Conservation (phyloP, 2,329 filamentous ascomycete species). For the Aspergillus clavatus region DNA sequence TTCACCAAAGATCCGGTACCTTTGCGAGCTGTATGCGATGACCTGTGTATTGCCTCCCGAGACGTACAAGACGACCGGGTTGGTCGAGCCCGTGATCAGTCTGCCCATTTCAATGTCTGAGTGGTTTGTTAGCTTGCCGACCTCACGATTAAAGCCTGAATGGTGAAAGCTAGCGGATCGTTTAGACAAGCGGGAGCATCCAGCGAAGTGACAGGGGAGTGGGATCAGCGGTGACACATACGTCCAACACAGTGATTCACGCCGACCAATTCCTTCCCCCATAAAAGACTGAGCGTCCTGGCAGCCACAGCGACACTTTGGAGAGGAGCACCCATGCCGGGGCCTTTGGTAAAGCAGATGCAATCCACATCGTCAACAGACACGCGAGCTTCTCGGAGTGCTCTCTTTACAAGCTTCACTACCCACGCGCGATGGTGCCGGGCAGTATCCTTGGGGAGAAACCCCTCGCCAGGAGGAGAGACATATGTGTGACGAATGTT, state of each 20-base stretch:
- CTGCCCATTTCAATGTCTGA: conserved; percentile 94
- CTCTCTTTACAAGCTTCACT: conserved; percentile 70
- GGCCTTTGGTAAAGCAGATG: conserved; percentile 92
- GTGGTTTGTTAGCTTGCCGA: background rate
- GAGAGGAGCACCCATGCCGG: conserved; percentile 92
- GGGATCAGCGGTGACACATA: conserved; percentile 38
- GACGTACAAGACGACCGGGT: conserved; percentile 94
- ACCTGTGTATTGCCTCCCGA: conserved; percentile 96
- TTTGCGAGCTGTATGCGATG: conserved; percentile 88
- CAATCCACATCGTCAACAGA: conserved; percentile 68
- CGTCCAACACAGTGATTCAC: conserved; percentile 97
- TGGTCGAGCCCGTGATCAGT: conserved; percentile 79
- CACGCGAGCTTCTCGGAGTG: conserved; percentile 65
- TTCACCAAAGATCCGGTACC: conserved; percentile 97
- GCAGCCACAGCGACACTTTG: conserved; percentile 82
- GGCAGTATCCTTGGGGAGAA: conserved; percentile 94
- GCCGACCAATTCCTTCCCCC: conserved; percentile 82
- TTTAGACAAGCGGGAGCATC: background rate
- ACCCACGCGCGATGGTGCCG: conserved; percentile 86
- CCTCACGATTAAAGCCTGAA: background rate
- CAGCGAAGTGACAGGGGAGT: no score
- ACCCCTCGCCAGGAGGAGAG: conserved; percentile 86
- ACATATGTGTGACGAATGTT: conserved; percentile 94
- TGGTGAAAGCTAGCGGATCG: background rate
- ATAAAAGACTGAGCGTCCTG: conserved; percentile 73